Percentiles rank a stretch among this genome's conserved stretches.
Evolutionary conservation across 2,329 filamentous ascomycete species (phyloP).

Genomic region (Aspergillus sclerotialis): DNA sequence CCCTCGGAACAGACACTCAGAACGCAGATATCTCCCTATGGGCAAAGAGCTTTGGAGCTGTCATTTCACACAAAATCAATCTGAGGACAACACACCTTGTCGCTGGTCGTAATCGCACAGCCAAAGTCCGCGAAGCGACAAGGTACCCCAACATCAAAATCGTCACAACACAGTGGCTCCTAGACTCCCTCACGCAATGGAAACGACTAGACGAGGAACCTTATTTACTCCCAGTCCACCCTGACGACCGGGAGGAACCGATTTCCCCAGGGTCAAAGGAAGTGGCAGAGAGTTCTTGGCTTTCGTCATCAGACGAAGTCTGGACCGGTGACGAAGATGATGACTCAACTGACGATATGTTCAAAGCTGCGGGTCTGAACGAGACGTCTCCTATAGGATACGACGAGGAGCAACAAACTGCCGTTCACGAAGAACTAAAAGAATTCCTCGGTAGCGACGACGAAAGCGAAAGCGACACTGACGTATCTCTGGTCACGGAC

Average conservation of each 20-base stretch:
- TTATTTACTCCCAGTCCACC: slow-evolving; percentile 71
- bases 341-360: slow-evolving; percentile 40
- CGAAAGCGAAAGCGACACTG: slow-evolving; percentile 45
- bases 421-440: slow-evolving; percentile 63
- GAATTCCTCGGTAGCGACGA: slow-evolving; percentile 58
- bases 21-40: slow-evolving; percentile 82
- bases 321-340: slow-evolving; percentile 43
- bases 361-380: slow-evolving; percentile 44
- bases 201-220: slow-evolving; percentile 67
- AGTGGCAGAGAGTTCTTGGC: slow-evolving; percentile 39
- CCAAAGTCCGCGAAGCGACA: slow-evolving; percentile 83
- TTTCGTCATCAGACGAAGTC: slow-evolving; percentile 41
- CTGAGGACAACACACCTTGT: slow-evolving; percentile 45
- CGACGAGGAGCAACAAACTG: slow-evolving; percentile 57
- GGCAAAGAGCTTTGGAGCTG: slow-evolving; percentile 76
- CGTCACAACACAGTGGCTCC: slow-evolving; percentile 84
- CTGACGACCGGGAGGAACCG: slow-evolving; percentile 52
- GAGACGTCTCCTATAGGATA: slow-evolving; percentile 49
- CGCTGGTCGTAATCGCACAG: slow-evolving; percentile 62
- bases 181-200: slow-evolving; percentile 80
- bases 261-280: slow-evolving; percentile 36
- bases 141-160: slow-evolving; percentile 77
- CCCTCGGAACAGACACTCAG: slow-evolving; percentile 69
- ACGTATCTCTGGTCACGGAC: slow-evolving; percentile 25
- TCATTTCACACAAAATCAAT: slow-evolving; percentile 40